Base-by-base conservation (phyloP, 2,329 filamentous ascomycete genomes). In the Diplodia intermedia region DNA sequence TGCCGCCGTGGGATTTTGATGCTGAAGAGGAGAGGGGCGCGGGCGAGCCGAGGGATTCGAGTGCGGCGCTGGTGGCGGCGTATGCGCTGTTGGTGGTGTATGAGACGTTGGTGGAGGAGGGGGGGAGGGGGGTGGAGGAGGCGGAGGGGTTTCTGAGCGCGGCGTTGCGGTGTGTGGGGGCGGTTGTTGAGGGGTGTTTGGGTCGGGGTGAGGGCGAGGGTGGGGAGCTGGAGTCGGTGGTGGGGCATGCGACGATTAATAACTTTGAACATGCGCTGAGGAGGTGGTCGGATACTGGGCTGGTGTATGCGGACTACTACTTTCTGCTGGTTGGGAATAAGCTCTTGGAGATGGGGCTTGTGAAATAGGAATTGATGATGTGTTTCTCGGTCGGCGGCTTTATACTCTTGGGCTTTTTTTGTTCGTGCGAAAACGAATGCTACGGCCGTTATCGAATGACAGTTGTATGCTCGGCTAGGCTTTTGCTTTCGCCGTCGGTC, bases 1-100 rank as follows among this genome's bases (percentile, higher is more conserved):
- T 84, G 0, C 81, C 82, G 2, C 78, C 79, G 12, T 84, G 82
- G 82, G 82, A 84, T 65, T 84, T 84, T 61, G 80, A 84, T 69
- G 83, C 82, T 0, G 84, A 83, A 65, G 72, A 72, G 0, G 38
- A 50, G 29, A 3, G n/a, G 1, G 47, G 43, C 0, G 74, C 50
- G 2, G 56, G 52, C 6, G 75, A 79, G 33, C 77, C 80, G 1
- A 73, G 78, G 1, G 82, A 83, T 62, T 79, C 79, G 2, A 80
- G 76, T 47, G 81, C 81, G 1, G 79, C 79, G 0, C 67, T 80
- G 4, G 78, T 82, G 15, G 77, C 80, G 0, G 73, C 74, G 0
- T 82, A 81, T 53, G 80, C 80, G 0, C 74, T 83, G 69, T 69
- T 79, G n/a, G 71, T 79, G 36, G 75, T 80, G 33, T 77, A 79